A percentile compares a stretch with the other conserved stretches of the same genome.
Conservation (phyloP, 78 protist genomes). For the Cavenderia fasciculata region DNA sequence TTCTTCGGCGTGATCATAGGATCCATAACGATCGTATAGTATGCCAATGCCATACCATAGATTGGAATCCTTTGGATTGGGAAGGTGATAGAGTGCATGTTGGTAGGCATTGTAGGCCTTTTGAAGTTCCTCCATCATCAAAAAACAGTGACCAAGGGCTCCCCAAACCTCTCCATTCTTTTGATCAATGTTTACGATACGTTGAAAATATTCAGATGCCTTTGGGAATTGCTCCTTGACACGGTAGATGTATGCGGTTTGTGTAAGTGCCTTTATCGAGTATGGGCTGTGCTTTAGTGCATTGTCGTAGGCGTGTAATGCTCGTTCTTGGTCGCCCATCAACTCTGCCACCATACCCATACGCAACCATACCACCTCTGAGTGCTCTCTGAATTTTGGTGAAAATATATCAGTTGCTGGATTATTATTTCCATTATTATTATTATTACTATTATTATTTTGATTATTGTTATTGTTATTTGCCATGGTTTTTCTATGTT, state of each 20-base stretch:
- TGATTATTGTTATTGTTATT: no score
- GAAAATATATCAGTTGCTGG: background rate
- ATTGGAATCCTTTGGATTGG: conserved; percentile 89
- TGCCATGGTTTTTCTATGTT: no score
- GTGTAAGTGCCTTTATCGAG: conserved; percentile 84
- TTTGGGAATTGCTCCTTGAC: conserved; percentile 77
- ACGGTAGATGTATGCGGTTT: conserved; percentile 77
- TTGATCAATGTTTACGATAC: conserved; percentile 56
- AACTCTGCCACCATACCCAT: conserved; percentile 69
- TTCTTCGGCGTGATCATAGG: conserved; percentile 93
- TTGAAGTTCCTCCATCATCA: conserved; percentile 90
- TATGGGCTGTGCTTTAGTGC: conserved; percentile 86
- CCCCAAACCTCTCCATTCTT: conserved; percentile 90
- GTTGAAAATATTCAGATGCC: conserved; percentile 80
- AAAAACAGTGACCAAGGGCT: conserved; percentile 86
- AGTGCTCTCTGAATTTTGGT: conserved; percentile 13
- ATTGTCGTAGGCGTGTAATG: conserved; percentile 74
- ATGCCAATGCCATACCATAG: conserved; percentile 95
- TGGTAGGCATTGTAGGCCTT: conserved; percentile 91
- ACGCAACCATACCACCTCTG: conserved; percentile 16
- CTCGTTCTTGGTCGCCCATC: conserved; percentile 85
- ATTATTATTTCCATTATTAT: background rate
- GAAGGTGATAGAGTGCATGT: conserved; percentile 88
- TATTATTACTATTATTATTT: background rate
- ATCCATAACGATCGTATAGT: conserved; percentile 90